Evolutionary conservation across 495 filamentous ascomycete genomes (phyloP).

Genomic region (Podospora fimiseda): DNA sequence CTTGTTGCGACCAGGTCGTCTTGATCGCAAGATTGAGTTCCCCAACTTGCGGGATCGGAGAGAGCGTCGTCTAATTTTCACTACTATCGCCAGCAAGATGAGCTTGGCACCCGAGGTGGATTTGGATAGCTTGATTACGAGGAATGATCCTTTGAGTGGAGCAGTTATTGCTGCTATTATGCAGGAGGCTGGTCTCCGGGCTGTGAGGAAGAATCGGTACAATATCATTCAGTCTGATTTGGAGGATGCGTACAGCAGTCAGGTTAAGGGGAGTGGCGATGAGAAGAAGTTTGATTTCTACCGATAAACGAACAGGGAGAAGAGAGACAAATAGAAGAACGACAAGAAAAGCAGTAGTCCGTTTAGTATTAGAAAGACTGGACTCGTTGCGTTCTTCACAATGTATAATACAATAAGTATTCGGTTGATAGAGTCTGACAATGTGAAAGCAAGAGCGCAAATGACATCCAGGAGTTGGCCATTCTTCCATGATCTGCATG

Average conservation of each 20-base stretch:
- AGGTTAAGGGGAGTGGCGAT: slow-evolving; percentile 86
- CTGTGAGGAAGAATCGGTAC: slow-evolving; percentile 96
- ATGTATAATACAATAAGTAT: too few species aligned
- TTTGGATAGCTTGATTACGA: slow-evolving; percentile 87
- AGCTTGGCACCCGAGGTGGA: slow-evolving; percentile 93
- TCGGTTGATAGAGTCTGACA: too few species aligned
- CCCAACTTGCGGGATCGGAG: slow-evolving; percentile 83
- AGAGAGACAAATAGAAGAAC: background rate
- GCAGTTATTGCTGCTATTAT: slow-evolving; percentile 98
- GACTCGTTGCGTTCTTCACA: too few species aligned
- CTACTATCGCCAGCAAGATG: slow-evolving; percentile 94
- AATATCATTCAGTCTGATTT: slow-evolving; percentile 96
- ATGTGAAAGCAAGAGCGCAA: too few species aligned
- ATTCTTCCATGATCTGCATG: too few species aligned
- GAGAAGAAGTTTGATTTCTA: slow-evolving; percentile 73
- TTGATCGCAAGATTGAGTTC: slow-evolving; percentile 98
- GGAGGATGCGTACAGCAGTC: slow-evolving; percentile 90
- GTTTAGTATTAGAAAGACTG: background rate
- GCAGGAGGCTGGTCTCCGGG: slow-evolving; percentile 94
- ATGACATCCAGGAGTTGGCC: too few species aligned
- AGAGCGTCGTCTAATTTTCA: slow-evolving; percentile 92
- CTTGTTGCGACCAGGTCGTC: slow-evolving; percentile 83
- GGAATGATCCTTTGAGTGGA: slow-evolving; percentile 91
- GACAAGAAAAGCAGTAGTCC: background rate
- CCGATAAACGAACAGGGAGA: slow-evolving; percentile 30